These are phyloP conservation scores for Aquilaria sinensis DNA, from an alignment of 345 rosid genomes.

Conservation along the genomic window DNA sequence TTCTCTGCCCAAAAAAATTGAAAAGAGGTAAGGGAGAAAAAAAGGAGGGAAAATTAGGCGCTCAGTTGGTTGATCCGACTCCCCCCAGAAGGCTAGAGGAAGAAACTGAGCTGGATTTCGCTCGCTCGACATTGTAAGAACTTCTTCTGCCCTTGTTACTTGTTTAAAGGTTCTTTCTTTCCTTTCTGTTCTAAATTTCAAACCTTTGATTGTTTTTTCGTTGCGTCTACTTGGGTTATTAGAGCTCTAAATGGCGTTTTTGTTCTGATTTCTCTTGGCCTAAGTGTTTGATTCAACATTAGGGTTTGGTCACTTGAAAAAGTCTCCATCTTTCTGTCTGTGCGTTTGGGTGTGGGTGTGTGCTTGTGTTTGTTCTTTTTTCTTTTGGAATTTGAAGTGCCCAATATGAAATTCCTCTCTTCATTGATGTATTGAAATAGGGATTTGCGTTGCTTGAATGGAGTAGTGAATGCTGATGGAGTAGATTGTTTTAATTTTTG, in stretches of 20 bases:
- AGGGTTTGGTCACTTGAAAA: conserved; percentile 1
- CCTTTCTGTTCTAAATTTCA: not conserved
- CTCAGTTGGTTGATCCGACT: conserved; percentile 2
- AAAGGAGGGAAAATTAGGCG: not conserved
- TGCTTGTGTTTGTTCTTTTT: not conserved
- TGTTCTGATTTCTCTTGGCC: not conserved
- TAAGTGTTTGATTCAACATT: not conserved
- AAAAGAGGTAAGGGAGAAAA: not conserved
- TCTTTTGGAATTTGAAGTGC: not conserved
- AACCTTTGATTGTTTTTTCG: not conserved
- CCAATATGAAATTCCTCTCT: too few species aligned
- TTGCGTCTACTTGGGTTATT: too few species aligned
- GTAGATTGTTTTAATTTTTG: conserved; percentile 16
- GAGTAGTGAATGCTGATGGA: conserved; percentile 5
- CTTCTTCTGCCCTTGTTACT: not conserved
- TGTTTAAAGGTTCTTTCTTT: not conserved
- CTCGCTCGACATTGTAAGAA: conserved; percentile 1
- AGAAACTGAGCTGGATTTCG: not conserved
- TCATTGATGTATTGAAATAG: too few species aligned
- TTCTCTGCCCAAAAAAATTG: too few species aligned
- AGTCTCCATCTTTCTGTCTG: too few species aligned
- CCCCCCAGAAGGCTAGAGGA: not conserved
- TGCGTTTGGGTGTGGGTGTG: too few species aligned
- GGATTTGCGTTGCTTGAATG: not conserved
- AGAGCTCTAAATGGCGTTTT: not conserved